These are phyloP conservation scores for Aspergillus sp. DNA, from an alignment of 2,329 filamentous ascomycete species.

Conservation along the genomic window DNA sequence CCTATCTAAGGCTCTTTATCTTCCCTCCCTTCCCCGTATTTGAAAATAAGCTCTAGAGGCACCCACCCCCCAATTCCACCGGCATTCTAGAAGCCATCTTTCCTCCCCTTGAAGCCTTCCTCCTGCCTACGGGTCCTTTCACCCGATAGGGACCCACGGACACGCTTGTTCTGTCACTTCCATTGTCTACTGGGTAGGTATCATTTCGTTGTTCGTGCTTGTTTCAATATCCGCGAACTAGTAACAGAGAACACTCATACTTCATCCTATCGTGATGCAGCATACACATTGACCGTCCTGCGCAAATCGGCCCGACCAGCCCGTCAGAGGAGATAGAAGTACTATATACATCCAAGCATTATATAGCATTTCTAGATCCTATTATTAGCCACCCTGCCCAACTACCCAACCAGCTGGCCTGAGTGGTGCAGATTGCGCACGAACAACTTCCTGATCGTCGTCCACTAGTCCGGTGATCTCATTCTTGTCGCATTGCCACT, in stretches of 20 bases:
- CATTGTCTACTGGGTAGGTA: not conserved
- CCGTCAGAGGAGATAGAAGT: not conserved
- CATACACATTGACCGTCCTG: too few species aligned
- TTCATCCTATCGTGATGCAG: too few species aligned
- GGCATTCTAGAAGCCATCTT: not conserved
- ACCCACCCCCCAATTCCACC: not conserved
- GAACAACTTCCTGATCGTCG: not conserved
- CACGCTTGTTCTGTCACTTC: slow-evolving; percentile 24
- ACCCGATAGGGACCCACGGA: slow-evolving; percentile 16
- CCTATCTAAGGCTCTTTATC: not conserved
- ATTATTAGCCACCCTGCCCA: not conserved
- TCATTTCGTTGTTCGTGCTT: not conserved
- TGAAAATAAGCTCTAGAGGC: not conserved
- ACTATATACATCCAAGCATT: not conserved
- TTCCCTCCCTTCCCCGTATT: not conserved
- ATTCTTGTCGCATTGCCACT: not conserved
- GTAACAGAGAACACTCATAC: too few species aligned
- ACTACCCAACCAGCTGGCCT: not conserved
- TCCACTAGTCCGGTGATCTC: not conserved
- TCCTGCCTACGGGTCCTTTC: not conserved
- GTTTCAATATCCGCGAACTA: not conserved
- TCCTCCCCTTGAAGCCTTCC: not conserved
- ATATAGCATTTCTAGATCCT: too few species aligned
- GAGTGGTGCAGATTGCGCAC: not conserved
- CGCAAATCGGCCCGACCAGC: too few species aligned